Conservation (phyloP, 352 stramenopile genomes). For the Phytophthora pseudosyringae region DNA sequence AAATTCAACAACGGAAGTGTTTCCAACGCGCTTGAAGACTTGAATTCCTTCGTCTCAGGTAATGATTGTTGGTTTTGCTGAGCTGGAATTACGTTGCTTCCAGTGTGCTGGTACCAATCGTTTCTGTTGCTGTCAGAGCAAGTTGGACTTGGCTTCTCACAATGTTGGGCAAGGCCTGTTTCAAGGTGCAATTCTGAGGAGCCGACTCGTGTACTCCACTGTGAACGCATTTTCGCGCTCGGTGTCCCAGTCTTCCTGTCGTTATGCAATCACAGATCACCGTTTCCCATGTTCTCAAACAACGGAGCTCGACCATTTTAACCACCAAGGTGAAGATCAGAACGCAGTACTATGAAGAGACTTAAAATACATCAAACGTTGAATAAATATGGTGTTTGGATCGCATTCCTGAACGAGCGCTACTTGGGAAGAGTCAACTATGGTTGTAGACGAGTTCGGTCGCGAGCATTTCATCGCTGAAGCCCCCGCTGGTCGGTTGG, state of each 20-base stretch:
- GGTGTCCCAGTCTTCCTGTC: neutral
- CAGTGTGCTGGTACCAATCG: neutral
- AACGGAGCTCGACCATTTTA: slow-evolving; percentile 6
- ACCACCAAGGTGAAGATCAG: neutral
- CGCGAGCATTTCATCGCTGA: neutral
- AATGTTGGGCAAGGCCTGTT: neutral
- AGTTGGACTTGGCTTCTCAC: neutral
- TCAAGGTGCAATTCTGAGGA: neutral
- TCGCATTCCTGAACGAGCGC: too few relatives aligned
- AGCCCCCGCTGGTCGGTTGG: neutral
- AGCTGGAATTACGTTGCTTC: neutral
- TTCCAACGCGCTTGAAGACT: neutral
- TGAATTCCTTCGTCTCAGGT: neutral
- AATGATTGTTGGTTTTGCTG: neutral
- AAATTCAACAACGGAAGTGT: slow-evolving; percentile 5
- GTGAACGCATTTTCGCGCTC: neutral
- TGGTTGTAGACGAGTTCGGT: neutral
- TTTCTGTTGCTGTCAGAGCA: neutral
- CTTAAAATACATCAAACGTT: neutral
- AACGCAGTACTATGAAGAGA: neutral
- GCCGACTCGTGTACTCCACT: neutral
- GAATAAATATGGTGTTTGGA: too few relatives aligned
- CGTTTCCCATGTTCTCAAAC: neutral
- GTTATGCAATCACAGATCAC: neutral
- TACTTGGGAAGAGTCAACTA: neutral